Percentiles rank a stretch among this genome's conserved stretches.
Conservation (phyloP, 805 yeast species). For the Kodamaea restingae region DNA sequence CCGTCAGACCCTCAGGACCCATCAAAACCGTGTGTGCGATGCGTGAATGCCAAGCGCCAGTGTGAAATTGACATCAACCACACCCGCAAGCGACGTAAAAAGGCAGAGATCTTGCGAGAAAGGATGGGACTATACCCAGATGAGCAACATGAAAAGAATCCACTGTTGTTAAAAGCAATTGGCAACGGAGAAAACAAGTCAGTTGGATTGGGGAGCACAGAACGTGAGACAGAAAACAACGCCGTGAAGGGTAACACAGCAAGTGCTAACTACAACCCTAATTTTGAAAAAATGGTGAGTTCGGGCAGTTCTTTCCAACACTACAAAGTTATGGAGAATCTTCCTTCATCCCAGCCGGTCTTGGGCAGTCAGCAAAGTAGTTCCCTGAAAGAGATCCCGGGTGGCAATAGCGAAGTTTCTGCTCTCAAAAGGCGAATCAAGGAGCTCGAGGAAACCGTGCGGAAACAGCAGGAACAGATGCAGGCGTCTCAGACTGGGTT, state of each 20-base stretch:
- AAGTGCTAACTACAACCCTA: too few species aligned
- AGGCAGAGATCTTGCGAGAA: conserved; percentile 28
- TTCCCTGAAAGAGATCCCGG: too few species aligned
- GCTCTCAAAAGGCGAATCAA: conserved; percentile 20
- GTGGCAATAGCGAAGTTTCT: conserved; percentile 10
- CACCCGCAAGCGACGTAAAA: conserved; percentile 46
- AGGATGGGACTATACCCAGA: conserved; percentile 5
- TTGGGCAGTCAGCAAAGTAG: too few species aligned
- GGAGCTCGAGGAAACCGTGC: conserved; percentile 16
- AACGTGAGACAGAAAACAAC: too few species aligned
- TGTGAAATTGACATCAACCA: conserved; percentile 69
- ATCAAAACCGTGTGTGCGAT: conserved; percentile 67
- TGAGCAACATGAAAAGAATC: background rate
- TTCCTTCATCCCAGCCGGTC: too few species aligned
- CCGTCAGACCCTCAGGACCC: conserved; percentile 61
- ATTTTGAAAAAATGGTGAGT: too few species aligned
- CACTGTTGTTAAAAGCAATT: too few species aligned
- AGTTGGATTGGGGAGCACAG: too few species aligned
- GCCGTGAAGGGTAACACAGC: too few species aligned
- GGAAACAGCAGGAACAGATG: conserved; percentile 8
- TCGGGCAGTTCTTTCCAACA: too few species aligned
- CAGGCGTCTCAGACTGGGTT: conserved; percentile 4
- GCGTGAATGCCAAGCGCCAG: conserved; percentile 55
- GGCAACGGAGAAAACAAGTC: too few species aligned
- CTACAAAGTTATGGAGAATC: too few species aligned